Evolutionary conservation across 2,329 filamentous ascomycete species (phyloP), one percentile per base, ranked within the genome.

Genomic region (Alternaria consortialis): DNA sequence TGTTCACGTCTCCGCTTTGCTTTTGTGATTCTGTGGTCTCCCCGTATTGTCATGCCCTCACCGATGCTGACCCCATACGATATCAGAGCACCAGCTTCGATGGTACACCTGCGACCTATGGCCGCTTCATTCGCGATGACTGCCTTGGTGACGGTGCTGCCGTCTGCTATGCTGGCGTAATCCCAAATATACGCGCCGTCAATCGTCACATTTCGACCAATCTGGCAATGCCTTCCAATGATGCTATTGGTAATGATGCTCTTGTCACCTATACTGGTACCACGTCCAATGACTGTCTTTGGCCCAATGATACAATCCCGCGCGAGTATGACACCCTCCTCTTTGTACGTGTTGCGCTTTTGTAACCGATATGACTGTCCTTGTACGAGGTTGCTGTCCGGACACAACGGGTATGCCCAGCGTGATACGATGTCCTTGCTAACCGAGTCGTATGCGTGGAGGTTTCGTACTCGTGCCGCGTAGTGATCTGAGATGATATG

Each of bases 101-200:
- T 81, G 7, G 79, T 86, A 71, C 90, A 91, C 55, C 86, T 85
- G 69, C 88, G 89, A 23, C 93, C 93, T 56, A 99, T 81, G 1
- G 85, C 82, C 17, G 86, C 91, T 47, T 88, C 87, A 70, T 90
- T 88, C 5, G 91, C 95, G 55, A 99, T 82, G 42, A 99, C 88
- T 2, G 93, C 90, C 66, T 88, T 86, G 8, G 86, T 84, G 48
- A 99, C 82, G 25, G 85, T 85, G 15, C 90, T 85, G 20, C 89
- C 89, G 73, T 97, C 92, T 1, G 88, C 91, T 67, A 99, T 87
- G 5, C 86, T 86, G 0, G 88, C 88, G 69, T 93, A 87, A 70
- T 97, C 92, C 94, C 94, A 98, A 65, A 99, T 87, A 70, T 93
- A 94, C 23, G 92, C 90, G 68, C 92, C 86, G 48, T 91, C 86